Evolutionary conservation across 2,329 filamentous ascomycete species (phyloP), one percentile per base, ranked within the genome.

Genomic region (Clarireedia paspali): DNA sequence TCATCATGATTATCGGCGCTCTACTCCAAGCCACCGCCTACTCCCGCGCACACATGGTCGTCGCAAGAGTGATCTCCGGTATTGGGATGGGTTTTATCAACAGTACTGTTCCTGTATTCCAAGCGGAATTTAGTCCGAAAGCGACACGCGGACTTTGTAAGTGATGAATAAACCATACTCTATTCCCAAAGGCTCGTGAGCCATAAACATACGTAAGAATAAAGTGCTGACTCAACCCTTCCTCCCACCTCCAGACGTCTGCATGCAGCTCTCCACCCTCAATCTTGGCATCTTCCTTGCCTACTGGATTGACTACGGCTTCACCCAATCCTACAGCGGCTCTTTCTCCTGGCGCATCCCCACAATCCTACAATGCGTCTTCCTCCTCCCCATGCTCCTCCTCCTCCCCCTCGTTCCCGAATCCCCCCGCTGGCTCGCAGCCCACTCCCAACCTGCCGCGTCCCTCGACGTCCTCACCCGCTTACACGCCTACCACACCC

Each of bases 241-340:
- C 27, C 27, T 30, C 10, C 27, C 6, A 6, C 2, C 27, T 27
- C 7, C 54, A 74, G 66, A 71, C 57, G 75, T 76, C 52, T 76
- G 75, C 56, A 73, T 73, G 15, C 75, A 77, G 57, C 64, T 78
- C 4, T 74, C 74, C 0, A 76, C 74, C 1, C 70, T 78, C 17
- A 78, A 76, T 74, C 4, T 83, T 26, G 80, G 80, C 30, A 78
- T 82, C 67, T 79, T 78, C 66, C 72, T 83, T 34, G 79, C 76
- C 0, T 83, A 83, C 67, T 84, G 81, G 81, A 74, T 84, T 56
- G 80, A 83, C 60, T 76, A 80, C 36, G 81, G 77, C 26, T 72
- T 81, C 58, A 77, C 76, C 4, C 80, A 78, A 12, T 79, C 77
- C 57, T 73, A 75, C 36, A 57, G 6, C 74, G 66, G 2, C 68